Evolutionary conservation across 177 flowering plant genomes (phyloP).

Genomic region (Tripterygium wilfordii): DNA sequence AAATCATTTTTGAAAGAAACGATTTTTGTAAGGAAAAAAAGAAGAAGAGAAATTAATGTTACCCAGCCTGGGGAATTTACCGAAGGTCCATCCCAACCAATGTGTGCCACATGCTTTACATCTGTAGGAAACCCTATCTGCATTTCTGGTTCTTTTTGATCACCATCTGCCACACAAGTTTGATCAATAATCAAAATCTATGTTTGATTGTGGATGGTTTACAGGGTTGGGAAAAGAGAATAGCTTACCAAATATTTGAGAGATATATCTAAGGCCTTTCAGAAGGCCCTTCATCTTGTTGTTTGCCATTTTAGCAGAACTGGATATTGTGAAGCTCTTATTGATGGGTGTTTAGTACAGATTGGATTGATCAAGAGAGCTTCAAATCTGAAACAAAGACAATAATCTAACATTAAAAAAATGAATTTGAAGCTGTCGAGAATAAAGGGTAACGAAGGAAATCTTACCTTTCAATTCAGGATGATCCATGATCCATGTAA

Average conservation of each 20-base stretch:
- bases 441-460: not conserved
- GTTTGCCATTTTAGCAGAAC: slow-evolving; percentile 2
- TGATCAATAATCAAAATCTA: not conserved
- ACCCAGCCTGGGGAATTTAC: slow-evolving; percentile 59
- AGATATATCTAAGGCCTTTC: slow-evolving; percentile 52
- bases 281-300: slow-evolving; percentile 60
- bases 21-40: not conserved
- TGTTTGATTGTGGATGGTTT: too few relatives aligned
- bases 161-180: slow-evolving; percentile 34
- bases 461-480: too few relatives aligned
- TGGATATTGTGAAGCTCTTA: not conserved
- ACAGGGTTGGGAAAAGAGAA: not conserved
- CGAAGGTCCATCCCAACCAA: slow-evolving; percentile 71
- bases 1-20: not conserved
- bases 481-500: slow-evolving; percentile 1
- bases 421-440: not conserved
- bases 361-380: not conserved
- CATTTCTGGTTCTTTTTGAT: slow-evolving; percentile 54
- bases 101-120: slow-evolving; percentile 80
- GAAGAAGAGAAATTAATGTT: slow-evolving; percentile 1
- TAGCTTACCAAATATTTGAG: slow-evolving; percentile 53
- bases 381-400: slow-evolving; percentile 7
- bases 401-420: not conserved
- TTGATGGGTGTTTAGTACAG: not conserved
- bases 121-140: slow-evolving; percentile 74